A percentile compares a stretch with the other conserved stretches of the same genome.
phyloP scores from a whole-genome alignment of 345 rosid genomes.

The Alliaria petiolata region DNA sequence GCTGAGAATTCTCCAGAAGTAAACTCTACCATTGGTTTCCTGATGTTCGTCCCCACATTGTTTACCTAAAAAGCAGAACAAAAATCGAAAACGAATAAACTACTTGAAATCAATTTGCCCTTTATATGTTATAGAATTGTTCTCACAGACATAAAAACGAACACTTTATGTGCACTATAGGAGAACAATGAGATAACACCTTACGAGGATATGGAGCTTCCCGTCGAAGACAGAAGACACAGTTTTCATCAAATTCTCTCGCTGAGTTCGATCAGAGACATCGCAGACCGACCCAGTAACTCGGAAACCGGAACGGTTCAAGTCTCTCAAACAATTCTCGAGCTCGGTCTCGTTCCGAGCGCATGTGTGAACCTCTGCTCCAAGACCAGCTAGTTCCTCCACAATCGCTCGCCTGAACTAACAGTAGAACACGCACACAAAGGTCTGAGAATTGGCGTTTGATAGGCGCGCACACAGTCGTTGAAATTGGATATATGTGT shows the following conservation, averaged over 20 bases:
- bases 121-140: not conserved
- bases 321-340: constrained; percentile 38
- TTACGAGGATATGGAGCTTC: constrained; percentile 65
- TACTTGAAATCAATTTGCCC: not conserved
- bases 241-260: constrained; percentile 43
- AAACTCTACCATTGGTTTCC: constrained; percentile 63
- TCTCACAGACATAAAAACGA: constrained; percentile 35
- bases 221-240: constrained; percentile 42
- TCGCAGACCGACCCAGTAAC: constrained; percentile 65
- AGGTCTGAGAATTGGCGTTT: not conserved
- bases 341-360: constrained; percentile 56
- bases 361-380: constrained; percentile 73
- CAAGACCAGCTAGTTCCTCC: constrained; percentile 63
- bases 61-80: constrained; percentile 40
- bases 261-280: constrained; percentile 43
- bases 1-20: constrained; percentile 52
- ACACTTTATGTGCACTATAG: constrained; percentile 17
- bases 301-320: constrained; percentile 40
- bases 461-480: not conserved
- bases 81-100: not conserved
- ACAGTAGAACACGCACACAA: not conserved
- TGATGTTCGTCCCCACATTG: constrained; percentile 70
- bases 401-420: constrained; percentile 59
- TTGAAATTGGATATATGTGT: not conserved
- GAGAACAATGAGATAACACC: not conserved